Base-by-base conservation (phyloP, 768 basidiomycete species). In the Boletellus ananiceps region DNA sequence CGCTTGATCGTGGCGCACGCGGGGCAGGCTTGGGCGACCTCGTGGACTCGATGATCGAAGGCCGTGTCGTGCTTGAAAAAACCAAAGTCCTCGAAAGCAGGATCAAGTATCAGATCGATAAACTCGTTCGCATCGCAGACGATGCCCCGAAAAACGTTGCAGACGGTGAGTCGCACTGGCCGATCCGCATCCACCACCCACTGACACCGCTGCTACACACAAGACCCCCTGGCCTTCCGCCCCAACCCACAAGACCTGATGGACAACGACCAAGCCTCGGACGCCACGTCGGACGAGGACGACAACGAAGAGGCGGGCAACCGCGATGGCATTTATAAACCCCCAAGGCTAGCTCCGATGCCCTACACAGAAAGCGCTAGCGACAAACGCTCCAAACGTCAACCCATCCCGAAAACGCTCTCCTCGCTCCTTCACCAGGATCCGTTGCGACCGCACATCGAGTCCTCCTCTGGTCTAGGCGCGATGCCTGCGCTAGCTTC, bases 41-140 rank as follows among this genome's bases (percentile, higher is more conserved):
- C 6, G 83, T 93, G 7, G 86, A 89, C 58, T 79, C 81, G 1
- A 78, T 92, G 73, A 76, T 94, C 29, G 83, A 95, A 61, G 77
- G 79, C 16, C 81, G 93, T 12, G 72, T 93, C 38, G 81, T 91
- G 8, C 78, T 98, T 39, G 96, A 99, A 64, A 97, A 96, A 71
- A 76, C 87, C 41, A 85, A 86, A 51, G 76, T 81, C 0, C 76
- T 99, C 19, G 94, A 98, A 68, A 75, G 76, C 46, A 84, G 88
- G 61, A 87, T 99, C 78, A 82, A 79, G 41, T 97, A 99, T 66
- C 96, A 98, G 65, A 91, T 99, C 59, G 93, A 97, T 57, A 97
- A 98, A 65, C 80, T 99, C 15, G 80, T 94, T 23, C 78, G 81
- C 51, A 68, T 88, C 5, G 86, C 91, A 1, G 81, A 85, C 49